Conservation (phyloP, 257 asterid genomes). For the Solanum ossicruentum region DNA sequence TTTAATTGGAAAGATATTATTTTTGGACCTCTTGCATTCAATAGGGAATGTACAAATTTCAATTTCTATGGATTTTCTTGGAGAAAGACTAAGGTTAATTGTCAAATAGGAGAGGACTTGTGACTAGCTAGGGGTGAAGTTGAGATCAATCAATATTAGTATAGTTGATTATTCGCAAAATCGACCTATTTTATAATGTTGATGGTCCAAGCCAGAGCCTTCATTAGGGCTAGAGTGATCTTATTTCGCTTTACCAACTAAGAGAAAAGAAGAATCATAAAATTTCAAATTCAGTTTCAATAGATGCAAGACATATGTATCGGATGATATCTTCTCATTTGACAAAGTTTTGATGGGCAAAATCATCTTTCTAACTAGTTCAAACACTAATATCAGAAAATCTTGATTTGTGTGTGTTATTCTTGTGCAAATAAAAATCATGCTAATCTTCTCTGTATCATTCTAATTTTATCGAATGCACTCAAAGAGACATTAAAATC, state of each 20-base stretch:
- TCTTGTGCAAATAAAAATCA: rapidly evolving
- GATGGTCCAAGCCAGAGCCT: background rate
- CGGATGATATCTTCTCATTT: background rate
- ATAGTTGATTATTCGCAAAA: background rate
- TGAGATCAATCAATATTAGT: background rate
- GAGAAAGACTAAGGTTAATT: background rate
- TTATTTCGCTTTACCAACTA: background rate
- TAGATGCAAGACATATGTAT: background rate
- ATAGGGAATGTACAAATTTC: background rate
- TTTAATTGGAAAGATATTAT: background rate
- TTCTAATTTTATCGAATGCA: no score
- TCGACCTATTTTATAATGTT: background rate
- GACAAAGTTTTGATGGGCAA: background rate
- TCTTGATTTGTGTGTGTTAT: no score
- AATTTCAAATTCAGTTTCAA: background rate
- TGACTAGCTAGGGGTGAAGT: background rate
- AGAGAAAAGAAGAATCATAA: no score
- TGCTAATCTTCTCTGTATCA: no score
- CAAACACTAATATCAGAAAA: background rate
- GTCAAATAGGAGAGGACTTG: background rate
- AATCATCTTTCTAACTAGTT: background rate
- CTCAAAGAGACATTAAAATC: no score
- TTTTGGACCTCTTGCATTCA: background rate
- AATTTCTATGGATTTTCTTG: background rate
- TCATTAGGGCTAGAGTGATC: background rate